These are phyloP conservation scores for Saturnispora ahearnii DNA, from an alignment of 805 yeast genomes.

Conservation along the genomic window DNA sequence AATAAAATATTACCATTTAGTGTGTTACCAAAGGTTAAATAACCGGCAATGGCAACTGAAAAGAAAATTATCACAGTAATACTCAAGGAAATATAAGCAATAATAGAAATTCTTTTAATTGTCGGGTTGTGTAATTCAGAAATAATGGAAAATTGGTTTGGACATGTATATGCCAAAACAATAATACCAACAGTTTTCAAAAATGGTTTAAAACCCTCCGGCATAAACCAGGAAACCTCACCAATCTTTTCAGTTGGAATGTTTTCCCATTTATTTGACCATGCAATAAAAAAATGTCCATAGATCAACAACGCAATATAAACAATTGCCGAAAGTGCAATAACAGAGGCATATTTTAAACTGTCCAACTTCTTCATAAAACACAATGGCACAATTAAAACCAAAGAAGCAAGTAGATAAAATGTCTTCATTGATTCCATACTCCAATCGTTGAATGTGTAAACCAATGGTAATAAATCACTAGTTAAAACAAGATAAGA, in stretches of 20 bases:
- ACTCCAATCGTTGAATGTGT: constrained; percentile 29
- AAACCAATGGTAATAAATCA: constrained; percentile 58
- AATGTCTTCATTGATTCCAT: constrained; percentile 32
- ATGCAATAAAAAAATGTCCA: constrained; percentile 34
- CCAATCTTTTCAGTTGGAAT: constrained; percentile 38
- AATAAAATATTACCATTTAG: constrained; percentile 61
- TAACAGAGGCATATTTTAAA: constrained; percentile 59
- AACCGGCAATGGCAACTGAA: constrained; percentile 59
- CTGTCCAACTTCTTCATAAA: constrained; percentile 56
- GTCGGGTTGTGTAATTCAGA: constrained; percentile 55
- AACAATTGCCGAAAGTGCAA: constrained; percentile 58
- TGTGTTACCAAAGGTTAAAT: constrained; percentile 60
- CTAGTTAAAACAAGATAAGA: constrained; percentile 68
- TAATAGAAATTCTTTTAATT: constrained; percentile 36
- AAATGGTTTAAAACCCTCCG: constrained; percentile 36
- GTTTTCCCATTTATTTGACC: constrained; percentile 27
- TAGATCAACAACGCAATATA: constrained; percentile 52
- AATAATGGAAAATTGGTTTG: constrained; percentile 68
- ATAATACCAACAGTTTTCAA: constrained; percentile 64
- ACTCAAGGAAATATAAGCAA: constrained; percentile 39
- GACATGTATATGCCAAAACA: constrained; percentile 76
- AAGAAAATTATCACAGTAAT: constrained; percentile 52
- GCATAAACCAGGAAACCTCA: constrained; percentile 31
- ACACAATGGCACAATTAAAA: constrained; percentile 55
- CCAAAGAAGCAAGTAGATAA: constrained; percentile 44